Percentiles rank a stretch among this genome's conserved stretches.
Conservation (phyloP, 495 filamentous ascomycete genomes). For the Rusavskia elegans region DNA sequence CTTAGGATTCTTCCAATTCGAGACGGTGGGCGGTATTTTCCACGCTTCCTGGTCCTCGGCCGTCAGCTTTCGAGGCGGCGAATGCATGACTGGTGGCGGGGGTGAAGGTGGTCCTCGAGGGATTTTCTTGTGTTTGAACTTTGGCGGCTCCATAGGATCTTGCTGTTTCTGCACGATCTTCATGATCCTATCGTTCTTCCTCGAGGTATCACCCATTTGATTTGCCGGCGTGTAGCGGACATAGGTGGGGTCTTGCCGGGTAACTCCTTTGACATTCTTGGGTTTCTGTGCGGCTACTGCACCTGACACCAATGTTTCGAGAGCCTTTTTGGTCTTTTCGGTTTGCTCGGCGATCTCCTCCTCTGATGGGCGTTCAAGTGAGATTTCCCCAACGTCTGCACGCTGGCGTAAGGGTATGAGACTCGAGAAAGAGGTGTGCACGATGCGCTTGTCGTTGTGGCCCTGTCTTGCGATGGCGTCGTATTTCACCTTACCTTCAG, state of each 20-base stretch:
- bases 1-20: slow-evolving; percentile 99
- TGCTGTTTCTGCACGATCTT: slow-evolving; percentile 92
- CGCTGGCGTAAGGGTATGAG: slow-evolving; percentile 87
- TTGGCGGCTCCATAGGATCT: slow-evolving; percentile 96
- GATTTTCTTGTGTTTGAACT: slow-evolving; percentile 98
- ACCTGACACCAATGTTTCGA: slow-evolving; percentile 66
- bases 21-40: slow-evolving; percentile 82
- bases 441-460: slow-evolving; percentile 64
- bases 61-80: slow-evolving; percentile 84
- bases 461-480: slow-evolving; percentile 89
- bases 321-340: slow-evolving; percentile 74
- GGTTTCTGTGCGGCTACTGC: slow-evolving; percentile 87
- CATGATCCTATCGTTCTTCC: slow-evolving; percentile 90
- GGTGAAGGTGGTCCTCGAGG: slow-evolving; percentile 85
- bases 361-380: slow-evolving; percentile 71
- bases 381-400: slow-evolving; percentile 85
- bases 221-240: slow-evolving; percentile 91
- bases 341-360: slow-evolving; percentile 70
- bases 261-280: slow-evolving; percentile 71
- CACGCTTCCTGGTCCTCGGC: slow-evolving; percentile 95
- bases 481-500: slow-evolving; percentile 86
- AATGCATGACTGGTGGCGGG: slow-evolving; percentile 89
- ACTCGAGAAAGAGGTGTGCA: slow-evolving; percentile 93
- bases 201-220: slow-evolving; percentile 84
- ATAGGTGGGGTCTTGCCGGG: slow-evolving; percentile 74